These are phyloP conservation scores for Cyclotella cryptica DNA, from an alignment of 108 stramenopile species.

Conservation along the genomic window DNA sequence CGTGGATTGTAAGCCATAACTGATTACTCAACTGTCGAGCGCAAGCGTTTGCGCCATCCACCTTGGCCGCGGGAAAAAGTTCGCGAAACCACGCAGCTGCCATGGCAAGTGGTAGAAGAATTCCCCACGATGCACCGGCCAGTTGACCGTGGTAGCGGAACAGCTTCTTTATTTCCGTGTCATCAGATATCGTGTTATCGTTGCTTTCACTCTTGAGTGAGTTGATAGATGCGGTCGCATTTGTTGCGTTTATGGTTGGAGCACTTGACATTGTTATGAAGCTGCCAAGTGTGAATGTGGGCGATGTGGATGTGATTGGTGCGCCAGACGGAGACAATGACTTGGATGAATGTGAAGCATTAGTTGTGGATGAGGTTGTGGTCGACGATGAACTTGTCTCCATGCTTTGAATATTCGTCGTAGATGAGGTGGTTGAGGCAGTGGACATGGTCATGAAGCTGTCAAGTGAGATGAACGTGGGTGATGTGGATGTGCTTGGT, in stretches of 20 bases:
- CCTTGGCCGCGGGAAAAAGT: not conserved
- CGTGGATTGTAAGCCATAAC: constrained; percentile 15
- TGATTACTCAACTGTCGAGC: not conserved
- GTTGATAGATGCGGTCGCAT: not conserved
- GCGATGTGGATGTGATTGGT: not conserved
- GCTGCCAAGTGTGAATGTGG: no score
- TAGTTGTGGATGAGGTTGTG: no score
- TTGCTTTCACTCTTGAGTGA: not conserved
- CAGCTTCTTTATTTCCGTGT: constrained; percentile 11
- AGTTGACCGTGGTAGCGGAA: constrained; percentile 20
- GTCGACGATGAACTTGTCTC: no score
- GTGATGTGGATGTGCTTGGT: no score
- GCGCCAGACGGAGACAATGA: constrained; percentile 4
- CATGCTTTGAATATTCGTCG: no score
- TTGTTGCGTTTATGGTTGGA: constrained; percentile 5
- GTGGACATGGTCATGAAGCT: no score
- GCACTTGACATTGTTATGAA: not conserved
- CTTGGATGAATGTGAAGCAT: no score
- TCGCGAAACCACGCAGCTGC: constrained; percentile 24
- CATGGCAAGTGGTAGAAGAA: constrained; percentile 25
- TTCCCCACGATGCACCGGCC: constrained; percentile 4
- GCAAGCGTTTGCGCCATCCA: not conserved
- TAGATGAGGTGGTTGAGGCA: not conserved
- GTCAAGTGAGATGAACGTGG: no score
- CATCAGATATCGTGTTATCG: not conserved